Conservation (phyloP, 2,329 filamentous ascomycete genomes). For the Aspergillus fumigatiaffinis region DNA sequence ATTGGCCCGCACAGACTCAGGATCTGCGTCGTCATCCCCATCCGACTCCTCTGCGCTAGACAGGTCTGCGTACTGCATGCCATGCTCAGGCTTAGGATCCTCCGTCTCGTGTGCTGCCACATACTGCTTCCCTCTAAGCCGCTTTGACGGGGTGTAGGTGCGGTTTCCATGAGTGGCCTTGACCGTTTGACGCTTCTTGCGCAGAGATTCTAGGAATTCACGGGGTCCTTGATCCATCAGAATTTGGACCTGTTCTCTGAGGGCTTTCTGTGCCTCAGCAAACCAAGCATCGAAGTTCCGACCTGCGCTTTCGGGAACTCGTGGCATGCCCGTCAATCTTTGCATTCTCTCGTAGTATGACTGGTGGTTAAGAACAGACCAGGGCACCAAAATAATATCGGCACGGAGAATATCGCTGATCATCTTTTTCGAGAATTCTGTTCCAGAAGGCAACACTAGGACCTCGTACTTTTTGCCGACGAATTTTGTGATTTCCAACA, state of each 20-base stretch:
- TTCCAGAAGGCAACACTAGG: slow-evolving; percentile 40
- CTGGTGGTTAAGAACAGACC: slow-evolving; percentile 44
- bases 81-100: neutral
- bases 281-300: slow-evolving; percentile 56
- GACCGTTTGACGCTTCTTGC: slow-evolving; percentile 25
- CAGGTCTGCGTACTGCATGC: slow-evolving; percentile 10
- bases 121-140: slow-evolving; percentile 28
- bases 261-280: slow-evolving; percentile 35
- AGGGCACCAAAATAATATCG: slow-evolving; percentile 55
- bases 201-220: slow-evolving; percentile 30
- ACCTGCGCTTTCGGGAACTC: slow-evolving; percentile 37
- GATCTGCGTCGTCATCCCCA: slow-evolving; percentile 5
- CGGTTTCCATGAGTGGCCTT: slow-evolving; percentile 36
- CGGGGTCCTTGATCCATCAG: slow-evolving; percentile 28
- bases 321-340: slow-evolving; percentile 47
- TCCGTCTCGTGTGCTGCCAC: slow-evolving; percentile 12
- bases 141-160: slow-evolving; percentile 34
- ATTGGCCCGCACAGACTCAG: slow-evolving; percentile 14
- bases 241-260: slow-evolving; percentile 41
- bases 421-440: slow-evolving; percentile 39
- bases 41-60: slow-evolving; percentile 15
- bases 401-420: slow-evolving; percentile 47
- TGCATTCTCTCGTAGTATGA: slow-evolving; percentile 50
- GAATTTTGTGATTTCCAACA: slow-evolving; percentile 51
- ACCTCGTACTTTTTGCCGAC: slow-evolving; percentile 43